phyloP scores from a whole-genome alignment of 2,329 filamentous ascomycete species.

The Seiridium unicorne region DNA sequence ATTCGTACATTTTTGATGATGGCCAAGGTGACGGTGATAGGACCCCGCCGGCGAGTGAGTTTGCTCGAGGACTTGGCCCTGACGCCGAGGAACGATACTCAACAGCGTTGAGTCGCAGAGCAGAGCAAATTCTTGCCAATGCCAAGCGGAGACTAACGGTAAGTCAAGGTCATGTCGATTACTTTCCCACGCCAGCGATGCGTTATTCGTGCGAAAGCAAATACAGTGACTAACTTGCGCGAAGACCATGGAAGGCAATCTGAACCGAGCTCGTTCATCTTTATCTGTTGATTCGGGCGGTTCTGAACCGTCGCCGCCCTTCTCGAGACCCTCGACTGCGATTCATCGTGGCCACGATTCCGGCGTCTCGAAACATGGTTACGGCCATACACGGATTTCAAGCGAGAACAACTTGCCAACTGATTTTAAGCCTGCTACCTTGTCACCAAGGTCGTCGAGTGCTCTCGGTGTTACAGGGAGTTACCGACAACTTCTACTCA shows the following conservation, averaged over 20 bases:
- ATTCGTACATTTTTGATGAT: slow-evolving; percentile 45
- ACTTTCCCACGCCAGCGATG: neutral
- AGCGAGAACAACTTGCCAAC: slow-evolving; percentile 56
- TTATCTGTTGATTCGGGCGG: slow-evolving; percentile 40
- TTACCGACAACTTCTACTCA: slow-evolving; percentile 49
- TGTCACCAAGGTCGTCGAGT: slow-evolving; percentile 60
- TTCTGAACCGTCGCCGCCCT: slow-evolving; percentile 50
- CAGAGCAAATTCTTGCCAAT: slow-evolving; percentile 88
- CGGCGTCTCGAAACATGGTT: slow-evolving; percentile 22
- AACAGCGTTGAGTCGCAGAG: slow-evolving; percentile 76
- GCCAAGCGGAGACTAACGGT: slow-evolving; percentile 87
- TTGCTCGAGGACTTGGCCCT: slow-evolving; percentile 23
- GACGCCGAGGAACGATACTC: slow-evolving; percentile 62
- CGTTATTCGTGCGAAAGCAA: neutral
- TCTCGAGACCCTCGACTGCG: slow-evolving; percentile 38
- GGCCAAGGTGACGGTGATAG: slow-evolving; percentile 25
- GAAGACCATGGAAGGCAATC: slow-evolving; percentile 90
- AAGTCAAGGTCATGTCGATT: slow-evolving; percentile 32
- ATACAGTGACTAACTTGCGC: slow-evolving; percentile 17
- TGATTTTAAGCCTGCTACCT: slow-evolving; percentile 36
- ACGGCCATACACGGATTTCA: slow-evolving; percentile 57
- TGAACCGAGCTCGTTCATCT: slow-evolving; percentile 73
- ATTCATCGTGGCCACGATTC: slow-evolving; percentile 28
- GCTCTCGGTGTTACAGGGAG: slow-evolving; percentile 59
- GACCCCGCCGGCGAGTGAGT: slow-evolving; percentile 22